Evolutionary conservation across 1,284 basidiomycete species (phyloP), one percentile per base, ranked within the genome.

Genomic region (Moniliophthora roreri): DNA sequence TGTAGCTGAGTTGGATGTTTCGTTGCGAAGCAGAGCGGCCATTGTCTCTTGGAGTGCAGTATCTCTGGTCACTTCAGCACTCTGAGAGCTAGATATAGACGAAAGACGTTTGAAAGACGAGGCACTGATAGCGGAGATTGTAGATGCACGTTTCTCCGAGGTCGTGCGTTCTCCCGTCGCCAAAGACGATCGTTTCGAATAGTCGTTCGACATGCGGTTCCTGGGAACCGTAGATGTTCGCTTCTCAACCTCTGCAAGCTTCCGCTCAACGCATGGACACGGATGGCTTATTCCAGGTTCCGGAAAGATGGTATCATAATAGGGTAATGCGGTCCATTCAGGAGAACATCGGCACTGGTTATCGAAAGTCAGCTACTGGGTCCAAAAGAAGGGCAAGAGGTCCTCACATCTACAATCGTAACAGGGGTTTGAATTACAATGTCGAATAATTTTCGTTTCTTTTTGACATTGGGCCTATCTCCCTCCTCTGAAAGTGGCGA

Each of bases 361-460:
- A 44, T 4, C 20, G 20, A n/a, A 20, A 15, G 10, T n/a, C 24
- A 38, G 45, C 11, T 53, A 21, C 53, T 49, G 28, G 24, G 48
- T 16, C 62, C 60, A 51, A 58, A 59, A 21, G 42, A 61, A 28
- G 66, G 39, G 18, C n/a, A n/a, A 28, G 16, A 16, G 24, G 15
- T 26, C 71, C 88, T 74, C 55, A 92, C 91, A 7, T 90, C 91
- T 50, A 93, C 78, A 52, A 93, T 83, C 52, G 87, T 82, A 24
- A 95, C 77, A 0, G 92, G 91, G 0, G 84, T 83, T 63, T 93
- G 91, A 52, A 98, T 86, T 48, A 95, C 87, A 61, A 98, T 94
- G 69, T 98, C 95, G 70, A 91, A 95, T 63, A 90, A 69, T 69
- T 93, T 94, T 57, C 84, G 78, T 66, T 82, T 87, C 38, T 88